Percentiles rank a stretch among this genome's conserved stretches.
phyloP scores from a whole-genome alignment of 192 early-diverging fungal species.

The Umbelopsis isabellina region DNA sequence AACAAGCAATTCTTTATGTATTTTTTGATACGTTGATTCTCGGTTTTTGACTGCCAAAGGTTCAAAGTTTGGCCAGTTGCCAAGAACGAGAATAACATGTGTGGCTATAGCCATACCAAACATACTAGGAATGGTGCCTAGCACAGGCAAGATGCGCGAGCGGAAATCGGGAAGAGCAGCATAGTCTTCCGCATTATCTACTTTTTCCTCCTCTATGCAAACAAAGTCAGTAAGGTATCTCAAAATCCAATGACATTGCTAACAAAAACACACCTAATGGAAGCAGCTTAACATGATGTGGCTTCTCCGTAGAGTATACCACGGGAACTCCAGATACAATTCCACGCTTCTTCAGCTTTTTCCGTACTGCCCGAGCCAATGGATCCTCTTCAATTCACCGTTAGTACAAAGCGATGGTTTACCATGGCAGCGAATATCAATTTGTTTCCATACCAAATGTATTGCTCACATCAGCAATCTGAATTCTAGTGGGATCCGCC shows the following conservation, averaged over 20 bases:
- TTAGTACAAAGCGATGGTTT: background rate
- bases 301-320: conserved; percentile 95
- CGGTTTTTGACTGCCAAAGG: conserved; percentile 78
- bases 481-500: conserved; percentile 92
- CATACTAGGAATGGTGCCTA: conserved; percentile 88
- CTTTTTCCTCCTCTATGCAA: conserved; percentile 69
- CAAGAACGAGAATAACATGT: conserved; percentile 73
- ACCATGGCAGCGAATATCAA: background rate
- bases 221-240: background rate
- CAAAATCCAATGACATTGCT: background rate
- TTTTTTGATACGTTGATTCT: conserved; percentile 68
- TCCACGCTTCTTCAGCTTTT: conserved; percentile 68
- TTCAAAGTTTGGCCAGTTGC: conserved; percentile 56
- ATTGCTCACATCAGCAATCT: conserved; percentile 94
- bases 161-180: conserved; percentile 93
- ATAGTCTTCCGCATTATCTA: conserved; percentile 85
- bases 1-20: conserved; percentile 75
- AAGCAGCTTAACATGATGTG: conserved; percentile 86
- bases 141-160: conserved; percentile 79
- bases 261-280: conserved; percentile 57
- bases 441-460: conserved; percentile 65
- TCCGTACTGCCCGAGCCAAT: conserved; percentile 83
- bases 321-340: conserved; percentile 86
- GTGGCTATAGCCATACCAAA: conserved; percentile 94
- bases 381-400: conserved; percentile 74